Evolutionary conservation across 495 filamentous ascomycete species (phyloP), one percentile per base, ranked within the genome.

Genomic region (Neurospora tetraspora): DNA sequence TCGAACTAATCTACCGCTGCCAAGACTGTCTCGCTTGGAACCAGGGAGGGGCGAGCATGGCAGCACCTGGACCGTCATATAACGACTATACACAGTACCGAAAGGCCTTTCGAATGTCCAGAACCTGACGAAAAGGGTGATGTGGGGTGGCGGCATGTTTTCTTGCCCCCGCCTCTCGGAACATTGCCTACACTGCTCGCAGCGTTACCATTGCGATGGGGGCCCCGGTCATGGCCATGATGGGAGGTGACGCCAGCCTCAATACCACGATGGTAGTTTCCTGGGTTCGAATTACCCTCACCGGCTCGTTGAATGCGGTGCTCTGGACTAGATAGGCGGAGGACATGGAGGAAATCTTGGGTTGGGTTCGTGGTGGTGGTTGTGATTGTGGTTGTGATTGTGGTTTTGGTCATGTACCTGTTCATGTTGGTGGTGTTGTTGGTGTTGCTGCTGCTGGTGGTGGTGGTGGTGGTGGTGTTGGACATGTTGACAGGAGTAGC

Each of bases 1-100:
- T 86, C 77, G 85, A 85, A 70, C 77, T 90, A 23, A 84, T 90
- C 39, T 91, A 89, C 80, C 83, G 87, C 31, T 92, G 90, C 82
- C 81, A 88, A 76, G 82, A 86, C 78, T 92, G 90, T 80, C 82
- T 88, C 43, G 79, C 80, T 3, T 91, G 89, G 88, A 80, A 78
- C 69, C 77, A 80, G 69, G 79, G 72, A 34, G 74, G 78, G 34
- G 34, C 34, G 5, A 34, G 5, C 34, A 34, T 34, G 31, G 31
- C 31, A 5, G 31, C 31, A 34, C 31, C 31, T 34, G 31, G 31
- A 34, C 31, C 31, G 31, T 34, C 31, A 34, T 34, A 34, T 34
- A 34, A 34, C 31, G 31, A 34, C 31, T 34, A 34, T 34, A 34
- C 31, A 34, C 31, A 34, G 31, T 34, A 34, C 31, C 31, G 31